A percentile compares a stretch with the other conserved stretches of the same genome.
Conservation (phyloP, 192 early-diverging fungal species). For the Entomortierella chlamydospora region DNA sequence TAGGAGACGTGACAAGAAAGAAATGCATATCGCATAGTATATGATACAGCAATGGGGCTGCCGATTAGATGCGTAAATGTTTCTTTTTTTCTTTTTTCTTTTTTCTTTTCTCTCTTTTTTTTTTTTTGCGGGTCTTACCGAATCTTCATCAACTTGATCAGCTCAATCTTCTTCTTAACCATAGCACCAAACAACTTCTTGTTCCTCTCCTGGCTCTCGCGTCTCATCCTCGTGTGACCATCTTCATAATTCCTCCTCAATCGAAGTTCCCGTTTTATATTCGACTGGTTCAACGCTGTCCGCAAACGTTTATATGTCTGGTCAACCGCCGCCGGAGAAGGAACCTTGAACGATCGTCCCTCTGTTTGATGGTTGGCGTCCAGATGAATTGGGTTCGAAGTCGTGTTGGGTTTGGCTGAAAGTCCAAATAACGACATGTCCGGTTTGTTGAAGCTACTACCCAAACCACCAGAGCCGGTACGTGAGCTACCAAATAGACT, state of each 20-base stretch:
- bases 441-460: not conserved
- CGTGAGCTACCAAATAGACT: constrained; percentile 14
- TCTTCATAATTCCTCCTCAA: constrained; percentile 36
- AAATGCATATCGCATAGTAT: not conserved
- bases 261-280: constrained; percentile 46
- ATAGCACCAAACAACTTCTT: constrained; percentile 49
- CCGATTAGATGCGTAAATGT: no score
- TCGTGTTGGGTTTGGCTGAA: constrained; percentile 31
- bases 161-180: constrained; percentile 53
- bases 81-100: no score
- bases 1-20: no score
- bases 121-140: constrained; percentile 29
- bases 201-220: constrained; percentile 49
- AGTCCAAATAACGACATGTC: constrained; percentile 26
- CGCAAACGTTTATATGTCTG: constrained; percentile 39
- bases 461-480: not conserved
- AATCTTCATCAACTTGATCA: constrained; percentile 54
- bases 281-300: constrained; percentile 35
- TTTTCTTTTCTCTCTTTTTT: no score
- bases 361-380: constrained; percentile 41
- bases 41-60: no score
- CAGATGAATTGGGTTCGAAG: constrained; percentile 49
- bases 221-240: constrained; percentile 43
- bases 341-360: constrained; percentile 42
- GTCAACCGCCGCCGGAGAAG: constrained; percentile 13